phyloP scores from a whole-genome alignment of 108 stramenopile genomes.

The Cylindrotheca fusiformis region DNA sequence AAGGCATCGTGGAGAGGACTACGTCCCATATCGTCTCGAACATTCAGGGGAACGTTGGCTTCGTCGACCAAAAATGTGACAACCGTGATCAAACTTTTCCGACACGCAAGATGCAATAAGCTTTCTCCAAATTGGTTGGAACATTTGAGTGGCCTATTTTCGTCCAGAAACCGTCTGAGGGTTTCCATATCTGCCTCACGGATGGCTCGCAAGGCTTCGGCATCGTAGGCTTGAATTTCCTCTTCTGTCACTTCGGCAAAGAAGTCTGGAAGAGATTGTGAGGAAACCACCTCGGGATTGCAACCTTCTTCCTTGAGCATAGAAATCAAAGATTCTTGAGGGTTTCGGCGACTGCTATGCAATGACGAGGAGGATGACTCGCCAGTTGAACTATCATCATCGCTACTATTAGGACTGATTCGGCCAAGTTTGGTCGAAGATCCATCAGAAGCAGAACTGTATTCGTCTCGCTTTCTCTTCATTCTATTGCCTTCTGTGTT shows the following conservation, averaged over 20 bases:
- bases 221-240: constrained; percentile 18
- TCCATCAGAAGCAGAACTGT: background rate
- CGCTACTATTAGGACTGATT: background rate
- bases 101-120: constrained; percentile 64
- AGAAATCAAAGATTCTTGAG: background rate
- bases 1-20: constrained; percentile 65
- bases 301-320: background rate
- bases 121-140: constrained; percentile 67
- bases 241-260: constrained; percentile 17
- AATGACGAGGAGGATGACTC: too few relatives aligned
- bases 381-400: background rate
- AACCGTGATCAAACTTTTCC: constrained; percentile 36
- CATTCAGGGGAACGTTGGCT: constrained; percentile 18
- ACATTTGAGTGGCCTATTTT: constrained; percentile 33
- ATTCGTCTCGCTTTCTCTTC: background rate
- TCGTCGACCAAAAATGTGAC: constrained; percentile 47
- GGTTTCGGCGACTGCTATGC: background rate
- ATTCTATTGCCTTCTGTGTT: background rate
- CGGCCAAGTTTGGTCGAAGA: background rate
- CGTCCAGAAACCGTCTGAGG: constrained; percentile 36
- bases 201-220: constrained; percentile 54
- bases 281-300: background rate
- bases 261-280: background rate
- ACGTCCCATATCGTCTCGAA: constrained; percentile 56
- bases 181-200: constrained; percentile 50